Conservation (phyloP, 2,329 filamentous ascomycete species). For the Lachnellula cervina region DNA sequence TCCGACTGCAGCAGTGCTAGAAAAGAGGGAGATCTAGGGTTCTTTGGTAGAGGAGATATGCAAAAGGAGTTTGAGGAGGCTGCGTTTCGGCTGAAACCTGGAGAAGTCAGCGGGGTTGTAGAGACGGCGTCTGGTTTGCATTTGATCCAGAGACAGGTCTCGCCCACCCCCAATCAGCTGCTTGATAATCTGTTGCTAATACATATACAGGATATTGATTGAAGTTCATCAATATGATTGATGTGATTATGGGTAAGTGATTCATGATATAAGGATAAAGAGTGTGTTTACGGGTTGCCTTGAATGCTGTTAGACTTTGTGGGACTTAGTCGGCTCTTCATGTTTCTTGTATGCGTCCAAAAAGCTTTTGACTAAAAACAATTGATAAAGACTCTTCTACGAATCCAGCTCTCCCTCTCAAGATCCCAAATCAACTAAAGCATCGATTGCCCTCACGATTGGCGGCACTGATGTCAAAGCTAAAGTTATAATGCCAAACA, state of each 20-base stretch:
- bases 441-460: constrained; percentile 43
- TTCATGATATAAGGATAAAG: not conserved
- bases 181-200: not conserved
- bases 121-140: constrained; percentile 93
- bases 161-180: not conserved
- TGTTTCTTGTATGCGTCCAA: constrained; percentile 1
- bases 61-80: constrained; percentile 98
- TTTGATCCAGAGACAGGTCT: constrained; percentile 78
- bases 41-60: constrained; percentile 94
- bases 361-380: constrained; percentile 13
- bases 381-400: constrained; percentile 4
- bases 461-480: constrained; percentile 53
- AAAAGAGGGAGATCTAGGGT: constrained; percentile 91
- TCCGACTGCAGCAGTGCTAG: constrained; percentile 94
- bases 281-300: constrained; percentile 6
- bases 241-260: not conserved
- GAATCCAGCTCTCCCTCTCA: constrained; percentile 13
- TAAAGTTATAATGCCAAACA: constrained; percentile 56
- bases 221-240: not conserved
- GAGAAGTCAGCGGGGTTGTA: constrained; percentile 80
- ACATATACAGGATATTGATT: not conserved
- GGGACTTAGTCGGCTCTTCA: constrained; percentile 1
- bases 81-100: constrained; percentile 81
- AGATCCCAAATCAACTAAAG: constrained; percentile 40
- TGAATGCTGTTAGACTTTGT: constrained; percentile 6